Evolutionary conservation across 2,329 filamentous ascomycete species (phyloP).

Genomic region (Calonectria fujianensis): DNA sequence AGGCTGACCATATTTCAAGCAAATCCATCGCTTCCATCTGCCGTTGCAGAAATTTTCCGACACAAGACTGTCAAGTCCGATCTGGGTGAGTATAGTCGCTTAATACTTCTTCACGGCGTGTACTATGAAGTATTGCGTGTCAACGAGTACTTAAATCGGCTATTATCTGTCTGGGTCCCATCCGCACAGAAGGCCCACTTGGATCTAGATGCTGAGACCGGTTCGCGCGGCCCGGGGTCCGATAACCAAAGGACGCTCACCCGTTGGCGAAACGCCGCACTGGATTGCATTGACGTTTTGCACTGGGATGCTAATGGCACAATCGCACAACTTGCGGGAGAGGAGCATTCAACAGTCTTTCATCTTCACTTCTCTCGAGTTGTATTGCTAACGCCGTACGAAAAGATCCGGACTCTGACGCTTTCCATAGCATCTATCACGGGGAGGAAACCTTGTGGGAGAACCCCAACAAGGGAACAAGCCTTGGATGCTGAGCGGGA

Average conservation of each 20-base stretch:
- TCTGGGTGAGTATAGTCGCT: slow-evolving; percentile 48
- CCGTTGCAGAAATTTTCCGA: slow-evolving; percentile 41
- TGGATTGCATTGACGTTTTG: slow-evolving; percentile 71
- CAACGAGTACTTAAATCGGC: slow-evolving; percentile 42
- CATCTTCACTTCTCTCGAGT: slow-evolving; percentile 74
- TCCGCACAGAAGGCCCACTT: slow-evolving; percentile 33
- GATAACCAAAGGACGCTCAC: slow-evolving; percentile 23
- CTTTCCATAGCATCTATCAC: slow-evolving; percentile 53
- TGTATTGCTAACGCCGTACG: slow-evolving; percentile 69
- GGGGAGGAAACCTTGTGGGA: not conserved
- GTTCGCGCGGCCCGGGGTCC: not conserved
- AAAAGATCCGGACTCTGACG: slow-evolving; percentile 66
- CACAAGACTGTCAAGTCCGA: slow-evolving; percentile 43
- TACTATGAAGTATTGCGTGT: slow-evolving; percentile 48
- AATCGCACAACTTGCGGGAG: slow-evolving; percentile 68
- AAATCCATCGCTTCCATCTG: slow-evolving; percentile 42
- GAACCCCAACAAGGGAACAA: slow-evolving; percentile 43
- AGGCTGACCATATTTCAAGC: slow-evolving; percentile 8
- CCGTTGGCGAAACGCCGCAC: slow-evolving; percentile 65
- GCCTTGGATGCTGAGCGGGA: slow-evolving; percentile 49
- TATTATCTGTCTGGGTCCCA: slow-evolving; percentile 48
- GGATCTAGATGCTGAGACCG: not conserved
- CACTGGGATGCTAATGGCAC: slow-evolving; percentile 75
- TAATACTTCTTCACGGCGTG: slow-evolving; percentile 49
- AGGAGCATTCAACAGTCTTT: slow-evolving; percentile 73